A percentile compares a stretch with the other conserved stretches of the same genome.
Evolutionary conservation across 345 rosid species (phyloP).

Genomic region (Brassica incana): DNA sequence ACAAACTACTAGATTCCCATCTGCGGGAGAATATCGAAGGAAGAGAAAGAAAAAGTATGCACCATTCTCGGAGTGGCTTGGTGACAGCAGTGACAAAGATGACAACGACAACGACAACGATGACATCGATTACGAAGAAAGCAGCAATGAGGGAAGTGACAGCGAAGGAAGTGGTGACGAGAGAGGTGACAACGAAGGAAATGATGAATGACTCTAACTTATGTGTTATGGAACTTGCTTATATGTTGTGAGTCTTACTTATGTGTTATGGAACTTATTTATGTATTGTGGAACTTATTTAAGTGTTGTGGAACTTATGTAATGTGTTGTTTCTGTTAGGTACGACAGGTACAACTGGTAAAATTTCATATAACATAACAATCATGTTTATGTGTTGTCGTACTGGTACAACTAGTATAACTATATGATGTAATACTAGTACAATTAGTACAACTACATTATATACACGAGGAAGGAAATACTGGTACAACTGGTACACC

Average conservation of each 20-base stretch:
- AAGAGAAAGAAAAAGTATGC: not conserved
- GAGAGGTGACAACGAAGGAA: not conserved
- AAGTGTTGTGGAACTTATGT: not conserved
- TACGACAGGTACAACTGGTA: not conserved
- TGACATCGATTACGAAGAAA: not conserved
- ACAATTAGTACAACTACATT: not conserved
- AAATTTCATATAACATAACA: too few species aligned
- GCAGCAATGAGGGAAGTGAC: not conserved
- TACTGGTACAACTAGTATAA: not conserved
- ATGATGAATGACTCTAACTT: not conserved
- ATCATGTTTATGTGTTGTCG: not conserved
- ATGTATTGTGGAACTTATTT: not conserved
- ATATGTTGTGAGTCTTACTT: not conserved
- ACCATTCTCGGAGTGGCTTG: not conserved
- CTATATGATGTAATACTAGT: not conserved
- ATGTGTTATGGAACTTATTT: too few species aligned
- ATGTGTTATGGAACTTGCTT: not conserved
- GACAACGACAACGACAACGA: not conserved
- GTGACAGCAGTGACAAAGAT: not conserved
- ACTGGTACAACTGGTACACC: not conserved
- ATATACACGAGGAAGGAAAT: not conserved
- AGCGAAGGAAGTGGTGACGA: not conserved
- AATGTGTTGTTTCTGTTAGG: not conserved
- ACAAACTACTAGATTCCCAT: not conserved
- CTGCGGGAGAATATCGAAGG: not conserved